Evolutionary conservation across 2,329 filamentous ascomycete species (phyloP).

Genomic region (Trichoderma atrobrunneum): DNA sequence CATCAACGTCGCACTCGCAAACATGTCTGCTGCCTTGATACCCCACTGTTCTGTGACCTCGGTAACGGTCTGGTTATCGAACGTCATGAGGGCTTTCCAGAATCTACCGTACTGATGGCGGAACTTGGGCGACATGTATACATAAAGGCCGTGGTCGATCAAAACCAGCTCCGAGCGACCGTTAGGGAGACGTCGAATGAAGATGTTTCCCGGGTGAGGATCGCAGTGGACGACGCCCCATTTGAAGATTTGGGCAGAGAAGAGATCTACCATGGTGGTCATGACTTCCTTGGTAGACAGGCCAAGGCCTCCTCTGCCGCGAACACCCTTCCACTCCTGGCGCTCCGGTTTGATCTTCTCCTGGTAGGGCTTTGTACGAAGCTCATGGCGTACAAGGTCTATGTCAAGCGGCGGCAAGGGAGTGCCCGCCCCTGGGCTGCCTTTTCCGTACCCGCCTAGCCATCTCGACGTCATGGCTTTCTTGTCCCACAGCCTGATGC

Average conservation of each 20-base stretch:
- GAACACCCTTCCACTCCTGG: constrained; percentile 70
- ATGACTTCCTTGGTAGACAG: constrained; percentile 82
- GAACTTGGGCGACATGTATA: constrained; percentile 82
- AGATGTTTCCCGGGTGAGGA: constrained; percentile 95
- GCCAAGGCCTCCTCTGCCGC: constrained; percentile 76
- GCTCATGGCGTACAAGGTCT: constrained; percentile 42
- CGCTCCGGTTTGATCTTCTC: constrained; percentile 76
- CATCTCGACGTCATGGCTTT: constrained; percentile 73
- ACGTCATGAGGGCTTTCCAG: constrained; percentile 91
- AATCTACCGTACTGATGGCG: constrained; percentile 82
- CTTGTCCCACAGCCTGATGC: constrained; percentile 89
- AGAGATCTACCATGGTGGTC: constrained; percentile 94
- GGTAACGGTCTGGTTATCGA: constrained; percentile 79
- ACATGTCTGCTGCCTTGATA: constrained; percentile 82
- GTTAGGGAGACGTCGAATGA: constrained; percentile 78
- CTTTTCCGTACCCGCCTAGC: constrained; percentile 72
- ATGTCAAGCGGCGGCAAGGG: constrained; percentile 54
- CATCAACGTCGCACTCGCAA: constrained; percentile 87
- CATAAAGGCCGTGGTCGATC: constrained; percentile 96
- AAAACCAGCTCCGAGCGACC: constrained; percentile 89
- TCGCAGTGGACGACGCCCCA: constrained; percentile 97
- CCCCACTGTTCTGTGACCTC: constrained; percentile 79
- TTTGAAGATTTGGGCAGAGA: constrained; percentile 96
- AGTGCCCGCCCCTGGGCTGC: constrained; percentile 73
- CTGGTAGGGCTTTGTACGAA: constrained; percentile 51